A percentile compares a stretch with the other conserved stretches of the same genome.
Conservation (phyloP, 148 eudicot species). For the Heliamphora exappendiculata region DNA sequence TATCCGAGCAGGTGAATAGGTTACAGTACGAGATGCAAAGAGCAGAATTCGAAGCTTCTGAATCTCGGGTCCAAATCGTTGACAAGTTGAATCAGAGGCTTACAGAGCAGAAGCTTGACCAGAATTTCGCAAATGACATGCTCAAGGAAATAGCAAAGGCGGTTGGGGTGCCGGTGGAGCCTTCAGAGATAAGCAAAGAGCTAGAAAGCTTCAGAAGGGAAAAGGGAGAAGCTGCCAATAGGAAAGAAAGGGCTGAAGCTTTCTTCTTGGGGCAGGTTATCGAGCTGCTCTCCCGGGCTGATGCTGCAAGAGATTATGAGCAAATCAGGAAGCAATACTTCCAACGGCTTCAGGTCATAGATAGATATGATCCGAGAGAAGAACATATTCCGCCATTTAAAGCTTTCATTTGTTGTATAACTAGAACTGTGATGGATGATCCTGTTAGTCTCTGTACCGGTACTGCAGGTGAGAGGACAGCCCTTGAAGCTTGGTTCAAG, state of each 20-base stretch:
- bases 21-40: slow-evolving; percentile 35
- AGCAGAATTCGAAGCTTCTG: slow-evolving; percentile 31
- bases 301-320: slow-evolving; percentile 38
- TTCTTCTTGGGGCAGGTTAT: slow-evolving; percentile 31
- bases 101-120: slow-evolving; percentile 19
- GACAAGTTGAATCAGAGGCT: slow-evolving; percentile 31
- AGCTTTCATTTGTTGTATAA: slow-evolving; percentile 32
- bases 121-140: slow-evolving; percentile 30
- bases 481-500: slow-evolving; percentile 29
- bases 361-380: slow-evolving; percentile 21
- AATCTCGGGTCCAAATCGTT: slow-evolving; percentile 18
- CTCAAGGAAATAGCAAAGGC: slow-evolving; percentile 32
- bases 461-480: slow-evolving; percentile 36
- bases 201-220: slow-evolving; percentile 26
- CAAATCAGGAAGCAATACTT: slow-evolving; percentile 26
- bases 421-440: slow-evolving; percentile 30
- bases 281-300: slow-evolving; percentile 35
- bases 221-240: slow-evolving; percentile 27
- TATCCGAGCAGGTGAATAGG: slow-evolving; percentile 27
- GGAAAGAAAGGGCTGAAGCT: slow-evolving; percentile 39
- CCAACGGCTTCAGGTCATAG: slow-evolving; percentile 32
- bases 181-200: slow-evolving; percentile 29
- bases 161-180: slow-evolving; percentile 32
- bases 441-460: slow-evolving; percentile 43
- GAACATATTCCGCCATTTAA: slow-evolving; percentile 32